A percentile compares a stretch with the other conserved stretches of the same genome.
Evolutionary conservation across 306 rosid genomes (phyloP).

Genomic region (Sophora flavescens): DNA sequence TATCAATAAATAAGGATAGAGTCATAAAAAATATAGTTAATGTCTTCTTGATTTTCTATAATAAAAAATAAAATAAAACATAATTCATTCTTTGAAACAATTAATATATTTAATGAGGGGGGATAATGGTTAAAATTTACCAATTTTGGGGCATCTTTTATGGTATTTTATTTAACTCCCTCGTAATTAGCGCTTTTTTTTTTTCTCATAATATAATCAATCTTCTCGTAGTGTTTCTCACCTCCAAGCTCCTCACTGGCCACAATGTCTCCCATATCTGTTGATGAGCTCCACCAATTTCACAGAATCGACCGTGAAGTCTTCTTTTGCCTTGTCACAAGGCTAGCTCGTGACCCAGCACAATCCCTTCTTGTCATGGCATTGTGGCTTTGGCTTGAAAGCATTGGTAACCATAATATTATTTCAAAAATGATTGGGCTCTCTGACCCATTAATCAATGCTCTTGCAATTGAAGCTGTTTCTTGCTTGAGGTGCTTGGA

Average conservation of each 20-base stretch:
- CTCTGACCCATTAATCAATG: constrained; percentile 32
- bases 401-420: constrained; percentile 40
- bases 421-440: constrained; percentile 34
- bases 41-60: too few species aligned
- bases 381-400: constrained; percentile 68
- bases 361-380: constrained; percentile 64
- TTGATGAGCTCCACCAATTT: constrained; percentile 40
- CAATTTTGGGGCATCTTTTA: too few species aligned
- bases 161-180: background rate
- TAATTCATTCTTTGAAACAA: too few species aligned
- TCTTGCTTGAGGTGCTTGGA: constrained; percentile 54
- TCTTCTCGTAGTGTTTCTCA: too few species aligned
- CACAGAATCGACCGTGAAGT: constrained; percentile 52
- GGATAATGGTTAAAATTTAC: background rate
- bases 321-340: constrained; percentile 48
- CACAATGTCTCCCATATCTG: constrained; percentile 34
- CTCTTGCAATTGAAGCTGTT: constrained; percentile 55
- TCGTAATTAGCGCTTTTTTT: too few species aligned
- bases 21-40: too few species aligned
- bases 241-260: background rate
- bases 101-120: background rate
- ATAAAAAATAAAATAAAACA: too few species aligned
- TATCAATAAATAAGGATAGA: too few species aligned
- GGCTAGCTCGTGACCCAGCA: constrained; percentile 31
- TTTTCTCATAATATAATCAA: too few species aligned